Evolutionary conservation across 129 eudicot species (phyloP).

Genomic region (Scalesia atractyloides): DNA sequence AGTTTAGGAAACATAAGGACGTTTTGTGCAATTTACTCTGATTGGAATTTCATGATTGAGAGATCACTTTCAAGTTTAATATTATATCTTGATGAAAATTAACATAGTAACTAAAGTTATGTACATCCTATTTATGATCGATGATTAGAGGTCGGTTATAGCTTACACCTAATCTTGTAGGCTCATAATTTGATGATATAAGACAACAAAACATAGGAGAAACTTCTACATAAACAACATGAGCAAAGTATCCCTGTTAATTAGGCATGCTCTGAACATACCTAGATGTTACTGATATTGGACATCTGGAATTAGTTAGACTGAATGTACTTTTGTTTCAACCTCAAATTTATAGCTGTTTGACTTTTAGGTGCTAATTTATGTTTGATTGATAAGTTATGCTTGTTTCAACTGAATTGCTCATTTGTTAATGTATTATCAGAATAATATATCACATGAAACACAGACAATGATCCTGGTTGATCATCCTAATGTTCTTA

Average conservation of each 20-base stretch:
- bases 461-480: constrained; percentile 91
- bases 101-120: no score
- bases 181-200: constrained; percentile 12
- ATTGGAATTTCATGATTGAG: no score
- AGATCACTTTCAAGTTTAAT: no score
- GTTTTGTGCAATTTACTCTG: no score
- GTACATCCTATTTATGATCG: no score
- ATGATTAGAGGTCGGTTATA: no score
- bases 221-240: background rate
- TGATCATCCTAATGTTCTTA: constrained; percentile 87
- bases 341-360: constrained; percentile 2
- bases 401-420: constrained; percentile 9
- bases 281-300: background rate
- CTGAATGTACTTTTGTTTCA: constrained; percentile 8
- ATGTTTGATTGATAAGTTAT: constrained; percentile 18
- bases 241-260: background rate
- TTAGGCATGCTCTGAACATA: no score
- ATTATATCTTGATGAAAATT: no score
- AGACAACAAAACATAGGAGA: background rate
- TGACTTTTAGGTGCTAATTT: background rate
- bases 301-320: background rate
- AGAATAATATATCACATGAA: constrained; percentile 89
- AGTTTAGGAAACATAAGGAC: no score
- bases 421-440: constrained; percentile 20
- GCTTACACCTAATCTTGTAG: background rate